These are phyloP conservation scores for Capsicum chinense DNA, from an alignment of 257 asterid genomes.

Conservation along the genomic window DNA sequence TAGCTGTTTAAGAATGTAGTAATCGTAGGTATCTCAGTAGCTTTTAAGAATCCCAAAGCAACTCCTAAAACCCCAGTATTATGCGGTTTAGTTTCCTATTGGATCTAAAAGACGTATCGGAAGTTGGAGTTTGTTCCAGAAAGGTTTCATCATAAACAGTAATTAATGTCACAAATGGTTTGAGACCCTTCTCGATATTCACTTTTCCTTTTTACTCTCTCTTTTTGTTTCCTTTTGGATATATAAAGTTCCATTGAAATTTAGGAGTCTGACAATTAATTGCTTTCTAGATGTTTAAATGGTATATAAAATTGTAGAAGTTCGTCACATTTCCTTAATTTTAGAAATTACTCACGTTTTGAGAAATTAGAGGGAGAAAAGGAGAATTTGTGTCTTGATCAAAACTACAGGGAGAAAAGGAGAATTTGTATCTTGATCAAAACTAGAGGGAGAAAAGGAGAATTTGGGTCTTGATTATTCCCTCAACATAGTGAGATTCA, in stretches of 20 bases:
- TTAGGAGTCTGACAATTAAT: background rate
- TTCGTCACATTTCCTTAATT: background rate
- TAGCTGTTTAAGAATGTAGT: too few species aligned
- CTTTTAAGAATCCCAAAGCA: background rate
- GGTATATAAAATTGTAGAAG: background rate
- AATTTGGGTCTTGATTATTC: too few species aligned
- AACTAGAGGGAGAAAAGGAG: too few species aligned
- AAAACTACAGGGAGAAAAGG: too few species aligned
- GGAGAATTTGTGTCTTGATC: too few species aligned
- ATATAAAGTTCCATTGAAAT: background rate
- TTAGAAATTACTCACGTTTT: background rate
- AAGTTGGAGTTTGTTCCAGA: constrained; percentile 10
- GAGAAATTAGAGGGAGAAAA: too few species aligned
- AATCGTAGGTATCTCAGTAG: background rate
- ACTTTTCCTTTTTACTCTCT: background rate
- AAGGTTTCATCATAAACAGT: background rate
- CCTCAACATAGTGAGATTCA: too few species aligned
- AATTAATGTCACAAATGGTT: background rate
- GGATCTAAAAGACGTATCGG: background rate
- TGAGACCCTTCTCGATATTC: background rate
- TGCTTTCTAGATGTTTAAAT: background rate
- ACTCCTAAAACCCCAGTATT: background rate
- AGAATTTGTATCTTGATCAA: too few species aligned
- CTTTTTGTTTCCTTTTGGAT: background rate
- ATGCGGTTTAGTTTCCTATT: background rate